phyloP scores from a whole-genome alignment of 148 eudicot genomes.

The Dianthus caryophyllus region DNA sequence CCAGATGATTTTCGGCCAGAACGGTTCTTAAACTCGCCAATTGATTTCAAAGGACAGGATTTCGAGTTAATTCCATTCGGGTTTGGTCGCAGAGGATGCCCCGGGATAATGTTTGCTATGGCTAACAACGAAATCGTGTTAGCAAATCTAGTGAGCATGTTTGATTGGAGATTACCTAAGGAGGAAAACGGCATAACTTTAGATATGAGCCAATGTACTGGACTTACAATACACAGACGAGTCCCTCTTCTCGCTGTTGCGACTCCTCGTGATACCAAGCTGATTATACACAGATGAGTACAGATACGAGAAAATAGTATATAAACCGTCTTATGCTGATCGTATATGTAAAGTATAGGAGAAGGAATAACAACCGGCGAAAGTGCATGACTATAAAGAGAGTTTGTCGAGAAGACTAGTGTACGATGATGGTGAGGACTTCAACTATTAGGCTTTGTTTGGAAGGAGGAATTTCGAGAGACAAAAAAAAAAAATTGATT shows the following conservation, averaged over 20 bases:
- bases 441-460: not conserved
- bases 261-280: slow-evolving; percentile 17
- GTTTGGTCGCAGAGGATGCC: slow-evolving; percentile 63
- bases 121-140: slow-evolving; percentile 40
- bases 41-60: slow-evolving; percentile 50
- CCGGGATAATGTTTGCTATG: slow-evolving; percentile 41
- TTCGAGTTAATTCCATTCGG: slow-evolving; percentile 67
- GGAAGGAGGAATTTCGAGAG: too few relatives aligned
- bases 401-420: not conserved
- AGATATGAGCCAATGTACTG: slow-evolving; percentile 35
- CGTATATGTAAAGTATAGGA: not conserved
- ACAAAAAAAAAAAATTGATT: too few relatives aligned
- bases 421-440: slow-evolving; percentile 4
- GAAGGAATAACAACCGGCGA: not conserved
- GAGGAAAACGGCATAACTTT: slow-evolving; percentile 27
- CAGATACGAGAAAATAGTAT: not conserved
- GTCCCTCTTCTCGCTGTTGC: slow-evolving; percentile 36
- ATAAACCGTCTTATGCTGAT: not conserved
- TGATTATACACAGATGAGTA: not conserved
- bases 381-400: not conserved
- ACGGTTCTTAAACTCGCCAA: slow-evolving; percentile 41
- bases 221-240: slow-evolving; percentile 32
- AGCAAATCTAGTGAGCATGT: slow-evolving; percentile 45
- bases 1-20: slow-evolving; percentile 58
- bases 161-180: slow-evolving; percentile 47